Conservation (phyloP, 108 stramenopile genomes). For the Epithemia pelagica region DNA sequence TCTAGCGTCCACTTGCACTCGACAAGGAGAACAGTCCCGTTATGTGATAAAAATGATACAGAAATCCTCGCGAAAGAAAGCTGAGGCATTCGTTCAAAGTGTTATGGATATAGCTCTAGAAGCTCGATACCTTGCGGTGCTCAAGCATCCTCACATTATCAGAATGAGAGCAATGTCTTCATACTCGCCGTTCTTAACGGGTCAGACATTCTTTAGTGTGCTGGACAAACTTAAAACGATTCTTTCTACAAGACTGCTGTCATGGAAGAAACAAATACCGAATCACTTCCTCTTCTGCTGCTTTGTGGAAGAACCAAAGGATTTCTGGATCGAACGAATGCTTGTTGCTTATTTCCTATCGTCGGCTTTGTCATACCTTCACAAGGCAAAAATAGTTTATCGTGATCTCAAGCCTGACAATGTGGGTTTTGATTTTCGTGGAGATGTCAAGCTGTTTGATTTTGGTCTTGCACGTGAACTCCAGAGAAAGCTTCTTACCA, state of each 20-base stretch:
- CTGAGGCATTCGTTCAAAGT: conserved; percentile 44
- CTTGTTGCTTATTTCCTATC: conserved; percentile 49
- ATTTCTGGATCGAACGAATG: conserved; percentile 22
- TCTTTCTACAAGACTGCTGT: conserved; percentile 43
- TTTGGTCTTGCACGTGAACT: conserved; percentile 38
- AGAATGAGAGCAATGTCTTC: conserved; percentile 40
- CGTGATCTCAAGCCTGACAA: conserved; percentile 41
- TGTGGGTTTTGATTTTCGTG: conserved; percentile 37
- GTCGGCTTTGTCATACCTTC: conserved; percentile 55
- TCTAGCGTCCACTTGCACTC: conserved; percentile 53
- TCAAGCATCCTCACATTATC: conserved; percentile 66
- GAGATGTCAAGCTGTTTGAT: conserved; percentile 48
- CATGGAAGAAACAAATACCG: conserved; percentile 48
- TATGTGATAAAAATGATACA: conserved; percentile 81
- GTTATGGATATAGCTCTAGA: conserved; percentile 57
- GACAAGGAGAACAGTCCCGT: conserved; percentile 64
- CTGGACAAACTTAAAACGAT: conserved; percentile 76
- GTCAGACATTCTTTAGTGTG: conserved; percentile 53
- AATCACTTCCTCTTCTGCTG: conserved; percentile 12
- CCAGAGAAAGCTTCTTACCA: conserved; percentile 1
- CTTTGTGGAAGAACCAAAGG: conserved; percentile 60
- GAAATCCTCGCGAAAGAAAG: conserved; percentile 47
- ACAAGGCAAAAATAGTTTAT: conserved; percentile 54
- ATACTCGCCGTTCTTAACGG: conserved; percentile 15
- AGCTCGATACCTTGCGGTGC: conserved; percentile 38